Base-by-base conservation (phyloP, 2,329 filamentous ascomycete genomes). In the Microdochium paspali region DNA sequence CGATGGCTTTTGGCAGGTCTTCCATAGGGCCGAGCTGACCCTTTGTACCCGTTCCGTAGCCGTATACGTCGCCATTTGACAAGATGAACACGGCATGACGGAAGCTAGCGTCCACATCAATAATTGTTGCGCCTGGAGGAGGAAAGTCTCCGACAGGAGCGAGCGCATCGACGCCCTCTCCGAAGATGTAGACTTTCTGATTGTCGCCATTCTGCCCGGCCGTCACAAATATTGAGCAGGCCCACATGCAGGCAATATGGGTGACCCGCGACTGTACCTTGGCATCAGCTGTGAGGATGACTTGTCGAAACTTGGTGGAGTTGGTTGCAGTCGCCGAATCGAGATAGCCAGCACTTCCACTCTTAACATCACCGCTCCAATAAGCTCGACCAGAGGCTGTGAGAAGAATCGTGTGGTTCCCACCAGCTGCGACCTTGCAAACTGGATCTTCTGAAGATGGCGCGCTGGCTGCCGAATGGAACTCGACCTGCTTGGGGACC, bases 31-130 rank as follows among this genome's bases (percentile, higher is more conserved):
- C 90, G 1, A 95, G 68, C 62, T 98, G 91, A 0, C 87, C 87
- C 60, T 95, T 93, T 23, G 89, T 78, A 13, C 86, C 84, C 56
- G 82, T 87, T 0, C 93, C 93, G 91, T 91, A 97, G 2, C 89
- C 90, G 61, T 86, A 95, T 1, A 84, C 82, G 15, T 85, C 75
- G 0, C 90, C 91, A 59, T 85, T 84, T 40, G 76, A 77, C 3
- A 95, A 66, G 0, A 96, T 77, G 2, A 71, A 80, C 15, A 94
- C 77, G 0, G 82, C 80, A 60, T 98, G 93, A 21, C 80, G 81
- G 72, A 95, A 85, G 26, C 86, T 81, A 10, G 87, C 85, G 2
- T 83, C 71, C 24, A 96, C 60, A 49, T 84, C 77, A 1, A 78
- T 65, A 3, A 95, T 63, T n/a, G 70, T 65, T 0, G 74, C 74